Conservation (phyloP, 768 basidiomycete genomes). For the Suillus hirtellus region DNA sequence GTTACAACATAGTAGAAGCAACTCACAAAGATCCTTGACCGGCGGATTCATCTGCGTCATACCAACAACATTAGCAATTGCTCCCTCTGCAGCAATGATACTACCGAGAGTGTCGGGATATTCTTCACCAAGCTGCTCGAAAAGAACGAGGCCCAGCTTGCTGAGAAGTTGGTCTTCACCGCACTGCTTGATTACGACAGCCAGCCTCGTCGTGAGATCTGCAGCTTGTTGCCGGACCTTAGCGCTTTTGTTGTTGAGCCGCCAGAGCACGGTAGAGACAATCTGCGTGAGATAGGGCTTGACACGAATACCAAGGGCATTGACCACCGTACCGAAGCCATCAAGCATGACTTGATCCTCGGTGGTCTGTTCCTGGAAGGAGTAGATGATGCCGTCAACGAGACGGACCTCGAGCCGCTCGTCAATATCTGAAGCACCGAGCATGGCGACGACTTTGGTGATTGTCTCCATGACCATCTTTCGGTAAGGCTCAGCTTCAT, state of each 20-base stretch:
- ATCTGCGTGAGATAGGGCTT: conserved; percentile 99
- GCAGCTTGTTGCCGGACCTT: conserved; percentile 99
- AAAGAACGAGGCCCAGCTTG: conserved; percentile 94
- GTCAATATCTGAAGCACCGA: conserved; percentile 97
- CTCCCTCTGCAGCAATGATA: conserved; percentile 98
- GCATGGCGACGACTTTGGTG: conserved; percentile 89
- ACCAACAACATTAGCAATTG: conserved; percentile 98
- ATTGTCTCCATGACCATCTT: conserved; percentile 99
- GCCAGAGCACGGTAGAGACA: conserved; percentile 98
- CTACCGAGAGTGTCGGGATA: conserved; percentile 99
- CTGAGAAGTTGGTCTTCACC: conserved; percentile 95
- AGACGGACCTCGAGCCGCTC: conserved; percentile 92
- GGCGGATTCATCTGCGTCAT: conserved; percentile 99
- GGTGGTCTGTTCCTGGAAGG: conserved; percentile 99
- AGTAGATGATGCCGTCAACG: conserved; percentile 98
- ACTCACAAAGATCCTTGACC: conserved; percentile 94
- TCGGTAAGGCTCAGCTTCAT: conserved; percentile 73
- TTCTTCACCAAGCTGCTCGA: conserved; percentile 98
- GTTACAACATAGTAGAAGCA: not conserved
- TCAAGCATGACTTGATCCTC: conserved; percentile 99
- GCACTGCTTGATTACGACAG: conserved; percentile 98
- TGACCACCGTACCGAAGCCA: conserved; percentile 96
- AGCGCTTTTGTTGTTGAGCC: conserved; percentile 98
- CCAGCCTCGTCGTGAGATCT: conserved; percentile 94
- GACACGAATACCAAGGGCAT: conserved; percentile 89